Evolutionary conservation across 768 basidiomycete species (phyloP).

Genomic region (Pleurotus djamor): DNA sequence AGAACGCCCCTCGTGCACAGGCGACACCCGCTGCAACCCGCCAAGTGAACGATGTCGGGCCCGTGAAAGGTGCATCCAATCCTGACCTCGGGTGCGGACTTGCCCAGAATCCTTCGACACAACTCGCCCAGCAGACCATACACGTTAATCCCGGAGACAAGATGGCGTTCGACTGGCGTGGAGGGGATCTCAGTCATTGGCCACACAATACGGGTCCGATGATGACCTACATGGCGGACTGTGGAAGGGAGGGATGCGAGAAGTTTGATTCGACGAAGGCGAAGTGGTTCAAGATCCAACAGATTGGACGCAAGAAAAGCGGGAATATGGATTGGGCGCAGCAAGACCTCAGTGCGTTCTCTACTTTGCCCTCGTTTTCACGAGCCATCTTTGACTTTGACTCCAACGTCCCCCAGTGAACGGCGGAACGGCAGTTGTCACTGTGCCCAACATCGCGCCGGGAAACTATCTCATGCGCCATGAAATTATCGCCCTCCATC

Average conservation of each 20-base stretch:
- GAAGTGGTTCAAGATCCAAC: constrained; percentile 74
- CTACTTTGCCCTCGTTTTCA: not conserved
- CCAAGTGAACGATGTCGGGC: constrained; percentile 31
- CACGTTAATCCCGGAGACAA: constrained; percentile 58
- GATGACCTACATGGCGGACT: constrained; percentile 73
- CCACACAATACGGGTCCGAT: constrained; percentile 65
- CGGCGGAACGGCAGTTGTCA: constrained; percentile 36
- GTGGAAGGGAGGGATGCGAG: constrained; percentile 54
- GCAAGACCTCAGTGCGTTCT: constrained; percentile 46
- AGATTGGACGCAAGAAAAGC: constrained; percentile 39
- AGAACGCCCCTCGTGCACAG: constrained; percentile 25
- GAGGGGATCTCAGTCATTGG: constrained; percentile 31
- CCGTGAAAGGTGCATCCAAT: constrained; percentile 56
- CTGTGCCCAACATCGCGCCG: constrained; percentile 53
- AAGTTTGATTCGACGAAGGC: constrained; percentile 56
- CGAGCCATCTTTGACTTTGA: not conserved
- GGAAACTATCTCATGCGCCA: constrained; percentile 79
- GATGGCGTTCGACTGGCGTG: constrained; percentile 56
- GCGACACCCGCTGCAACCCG: constrained; percentile 35
- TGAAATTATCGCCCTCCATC: constrained; percentile 79
- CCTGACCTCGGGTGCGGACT: constrained; percentile 56
- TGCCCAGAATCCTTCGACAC: constrained; percentile 30
- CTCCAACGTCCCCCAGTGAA: constrained; percentile 23
- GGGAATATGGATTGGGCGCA: constrained; percentile 48
- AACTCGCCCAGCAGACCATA: constrained; percentile 46